Evolutionary conservation across 331 rosid genomes (phyloP), one percentile per base, ranked within the genome.

Genomic region (Phaseolus coccineus): DNA sequence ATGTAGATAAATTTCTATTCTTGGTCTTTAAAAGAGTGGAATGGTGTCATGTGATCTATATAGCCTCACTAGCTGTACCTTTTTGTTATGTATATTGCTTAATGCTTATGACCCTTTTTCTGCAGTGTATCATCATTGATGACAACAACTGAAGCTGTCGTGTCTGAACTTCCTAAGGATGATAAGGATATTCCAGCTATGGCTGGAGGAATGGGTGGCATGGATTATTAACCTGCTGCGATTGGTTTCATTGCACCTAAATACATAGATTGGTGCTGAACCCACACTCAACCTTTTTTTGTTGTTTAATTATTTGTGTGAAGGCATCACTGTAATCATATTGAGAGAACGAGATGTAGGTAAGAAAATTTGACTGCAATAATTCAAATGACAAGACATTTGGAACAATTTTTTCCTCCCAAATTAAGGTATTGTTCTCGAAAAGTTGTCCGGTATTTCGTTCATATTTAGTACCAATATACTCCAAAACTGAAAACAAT

Each of bases 91-190:
- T 58, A 35, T 15, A 27, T 37, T 14, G 46, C 56, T 15, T 16
- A 14, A 42, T 76, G n/a, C 5, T 46, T 46, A 12, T 46, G 25
- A 24, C 24, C n/a, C 15, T 80, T 76, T 55, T 61, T 27, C 4
- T 82, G 86, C 91, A 94, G 98, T 58, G 97, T 94, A 28, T 94
- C 98, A 13, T 92, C 98, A 27, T 84, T 94, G 86, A 86, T 94
- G 95, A 89, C 97, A 19, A 94, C 98, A 8, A 94, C 98, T 1
- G 98, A 94, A 72, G 98, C 98, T 22, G 56, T 94, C 24, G 95
- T 94, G 50, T 44, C 81, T 13, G 98, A 94, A 84, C 88, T 89
- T 64, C 91, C 97, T 11, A 89, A 81, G 73, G 92, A 90, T 15
- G 97, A 92, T 19, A 84, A 79, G 69, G 93, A 87, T n/a, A 67